Conservation (phyloP, 345 rosid genomes). For the Sonneratia alba region DNA sequence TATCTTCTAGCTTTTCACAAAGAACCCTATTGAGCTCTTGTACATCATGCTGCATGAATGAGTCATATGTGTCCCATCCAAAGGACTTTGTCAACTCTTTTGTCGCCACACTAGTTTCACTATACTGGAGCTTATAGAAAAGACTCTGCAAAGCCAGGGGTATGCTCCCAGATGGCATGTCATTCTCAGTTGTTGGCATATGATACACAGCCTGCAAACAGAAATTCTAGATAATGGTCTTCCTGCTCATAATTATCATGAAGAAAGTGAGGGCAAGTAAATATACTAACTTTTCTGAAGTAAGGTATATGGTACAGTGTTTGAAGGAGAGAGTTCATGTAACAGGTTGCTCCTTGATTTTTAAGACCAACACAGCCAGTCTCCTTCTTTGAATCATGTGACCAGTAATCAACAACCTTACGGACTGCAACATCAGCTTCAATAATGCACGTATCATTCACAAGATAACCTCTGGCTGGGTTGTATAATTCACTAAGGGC, state of each 20-base stretch:
- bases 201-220: slow-evolving; percentile 47
- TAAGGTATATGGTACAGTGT: slow-evolving; percentile 50
- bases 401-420: slow-evolving; percentile 41
- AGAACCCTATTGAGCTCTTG: slow-evolving; percentile 57
- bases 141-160: slow-evolving; percentile 56
- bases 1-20: slow-evolving; percentile 54
- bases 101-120: slow-evolving; percentile 52
- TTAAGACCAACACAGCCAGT: slow-evolving; percentile 55
- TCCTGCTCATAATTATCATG: background rate
- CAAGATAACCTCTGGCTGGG: slow-evolving; percentile 39
- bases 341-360: slow-evolving; percentile 61
- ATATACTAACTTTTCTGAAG: slow-evolving; percentile 40
- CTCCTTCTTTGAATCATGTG: slow-evolving; percentile 53
- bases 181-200: slow-evolving; percentile 59
- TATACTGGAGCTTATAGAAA: slow-evolving; percentile 53
- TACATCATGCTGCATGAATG: slow-evolving; percentile 61
- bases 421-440: slow-evolving; percentile 57
- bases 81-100: slow-evolving; percentile 51
- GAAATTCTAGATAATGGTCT: slow-evolving; percentile 6
- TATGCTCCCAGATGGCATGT: slow-evolving; percentile 57
- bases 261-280: background rate
- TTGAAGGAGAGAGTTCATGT: slow-evolving; percentile 18
- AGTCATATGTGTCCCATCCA: slow-evolving; percentile 61
- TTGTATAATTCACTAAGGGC: slow-evolving; percentile 43
- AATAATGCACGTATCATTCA: slow-evolving; percentile 35